These are phyloP conservation scores for Didymella keratinophila DNA, from an alignment of 2,329 filamentous ascomycete genomes.

Conservation along the genomic window DNA sequence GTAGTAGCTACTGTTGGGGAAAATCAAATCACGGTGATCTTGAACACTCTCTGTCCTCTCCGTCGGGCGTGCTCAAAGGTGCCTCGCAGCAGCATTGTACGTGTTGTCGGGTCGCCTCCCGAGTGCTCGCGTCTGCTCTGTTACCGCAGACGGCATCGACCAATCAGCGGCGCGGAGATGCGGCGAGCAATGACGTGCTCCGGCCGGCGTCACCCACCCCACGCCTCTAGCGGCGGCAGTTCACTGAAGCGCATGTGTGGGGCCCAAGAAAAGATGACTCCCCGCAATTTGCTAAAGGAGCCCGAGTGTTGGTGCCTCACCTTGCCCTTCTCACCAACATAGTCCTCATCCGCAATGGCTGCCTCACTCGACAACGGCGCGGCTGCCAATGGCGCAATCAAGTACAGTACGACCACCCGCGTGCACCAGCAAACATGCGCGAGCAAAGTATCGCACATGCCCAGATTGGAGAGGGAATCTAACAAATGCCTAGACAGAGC, in stretches of 20 bases:
- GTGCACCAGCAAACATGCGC: background rate
- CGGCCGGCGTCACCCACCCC: conserved; percentile 36
- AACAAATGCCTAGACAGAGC: conserved; percentile 43
- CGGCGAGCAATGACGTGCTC: conserved; percentile 36
- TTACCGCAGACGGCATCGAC: background rate
- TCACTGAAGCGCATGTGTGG: conserved; percentile 29
- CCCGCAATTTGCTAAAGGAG: conserved; percentile 32
- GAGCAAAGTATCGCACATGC: background rate
- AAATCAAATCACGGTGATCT: background rate
- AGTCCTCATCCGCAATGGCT: conserved; percentile 28
- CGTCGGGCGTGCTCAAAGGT: too few species aligned
- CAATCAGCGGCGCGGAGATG: conserved; percentile 8
- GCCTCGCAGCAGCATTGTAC: too few species aligned
- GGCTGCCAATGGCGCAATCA: conserved; percentile 33
- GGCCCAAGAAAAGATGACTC: conserved; percentile 34
- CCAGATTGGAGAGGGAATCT: conserved; percentile 11
- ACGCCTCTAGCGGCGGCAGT: conserved; percentile 34
- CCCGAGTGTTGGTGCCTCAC: conserved; percentile 20
- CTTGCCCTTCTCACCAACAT: conserved; percentile 17
- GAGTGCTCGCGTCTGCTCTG: background rate
- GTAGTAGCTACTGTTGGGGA: background rate
- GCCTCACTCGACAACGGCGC: conserved; percentile 16
- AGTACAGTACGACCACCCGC: conserved; percentile 31
- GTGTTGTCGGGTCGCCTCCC: background rate
- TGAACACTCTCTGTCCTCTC: background rate